Evolutionary conservation across 805 yeast species (phyloP).

Genomic region (Candida orba): DNA sequence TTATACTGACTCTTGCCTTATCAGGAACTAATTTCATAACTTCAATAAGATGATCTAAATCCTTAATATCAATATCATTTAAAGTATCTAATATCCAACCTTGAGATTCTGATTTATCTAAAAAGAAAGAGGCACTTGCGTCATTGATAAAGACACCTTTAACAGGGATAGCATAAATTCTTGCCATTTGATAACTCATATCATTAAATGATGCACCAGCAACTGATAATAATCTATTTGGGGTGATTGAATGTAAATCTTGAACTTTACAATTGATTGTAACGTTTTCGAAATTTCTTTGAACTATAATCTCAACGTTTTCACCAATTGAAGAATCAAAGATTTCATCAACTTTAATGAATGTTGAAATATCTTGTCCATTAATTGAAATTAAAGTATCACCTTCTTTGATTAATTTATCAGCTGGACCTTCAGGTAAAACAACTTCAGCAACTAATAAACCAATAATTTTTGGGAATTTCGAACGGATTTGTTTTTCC

Average conservation of each 20-base stretch:
- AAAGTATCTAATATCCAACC: slow-evolving; percentile 82
- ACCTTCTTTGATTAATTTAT: slow-evolving; percentile 68
- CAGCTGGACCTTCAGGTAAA: slow-evolving; percentile 82
- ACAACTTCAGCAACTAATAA: slow-evolving; percentile 76
- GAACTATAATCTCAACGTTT: slow-evolving; percentile 47
- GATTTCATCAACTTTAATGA: slow-evolving; percentile 76
- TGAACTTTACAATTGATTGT: slow-evolving; percentile 50
- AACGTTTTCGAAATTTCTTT: slow-evolving; percentile 66
- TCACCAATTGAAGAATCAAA: slow-evolving; percentile 66
- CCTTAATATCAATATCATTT: slow-evolving; percentile 68
- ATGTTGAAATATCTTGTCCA: slow-evolving; percentile 55
- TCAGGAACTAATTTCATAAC: slow-evolving; percentile 78
- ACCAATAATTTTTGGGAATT: slow-evolving; percentile 72
- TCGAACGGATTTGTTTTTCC: slow-evolving; percentile 59
- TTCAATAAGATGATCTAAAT: slow-evolving; percentile 66
- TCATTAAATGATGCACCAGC: slow-evolving; percentile 86
- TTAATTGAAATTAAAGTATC: slow-evolving; percentile 75
- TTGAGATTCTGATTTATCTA: slow-evolving; percentile 48
- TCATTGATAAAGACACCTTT: slow-evolving; percentile 75
- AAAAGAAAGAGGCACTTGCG: slow-evolving; percentile 69
- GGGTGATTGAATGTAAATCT: slow-evolving; percentile 77
- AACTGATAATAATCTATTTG: slow-evolving; percentile 71
- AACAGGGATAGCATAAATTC: slow-evolving; percentile 77
- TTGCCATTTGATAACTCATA: slow-evolving; percentile 82
- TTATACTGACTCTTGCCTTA: slow-evolving; percentile 57